These are phyloP conservation scores for Xylaria intraflava DNA, from an alignment of 495 filamentous ascomycete genomes.

Conservation along the genomic window DNA sequence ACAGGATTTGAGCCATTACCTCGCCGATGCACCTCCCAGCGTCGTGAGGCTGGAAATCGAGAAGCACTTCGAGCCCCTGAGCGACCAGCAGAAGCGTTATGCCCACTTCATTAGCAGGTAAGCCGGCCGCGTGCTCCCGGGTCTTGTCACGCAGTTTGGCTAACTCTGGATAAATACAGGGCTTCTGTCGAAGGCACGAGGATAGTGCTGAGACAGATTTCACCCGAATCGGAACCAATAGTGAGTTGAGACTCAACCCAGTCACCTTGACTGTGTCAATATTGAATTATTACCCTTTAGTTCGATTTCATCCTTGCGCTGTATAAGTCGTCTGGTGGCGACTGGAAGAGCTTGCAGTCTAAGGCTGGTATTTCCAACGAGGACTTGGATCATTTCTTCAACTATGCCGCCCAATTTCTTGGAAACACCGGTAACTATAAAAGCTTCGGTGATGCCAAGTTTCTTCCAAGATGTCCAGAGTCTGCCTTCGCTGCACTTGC, in stretches of 20 bases:
- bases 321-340: constrained; percentile 63
- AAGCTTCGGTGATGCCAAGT: constrained; percentile 90
- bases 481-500: constrained; percentile 67
- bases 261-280: not conserved
- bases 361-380: constrained; percentile 64
- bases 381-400: constrained; percentile 67
- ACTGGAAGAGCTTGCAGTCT: constrained; percentile 66
- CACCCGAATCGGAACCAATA: constrained; percentile 83
- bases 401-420: constrained; percentile 83
- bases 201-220: constrained; percentile 80
- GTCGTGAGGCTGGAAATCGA: constrained; percentile 81
- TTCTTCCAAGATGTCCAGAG: constrained; percentile 70
- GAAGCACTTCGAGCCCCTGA: constrained; percentile 80
- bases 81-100: constrained; percentile 74
- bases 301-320: constrained; percentile 85
- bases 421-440: constrained; percentile 95
- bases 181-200: constrained; percentile 80
- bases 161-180: constrained; percentile 35
- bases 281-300: constrained; percentile 12
- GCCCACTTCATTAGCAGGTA: constrained; percentile 88
- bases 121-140: constrained; percentile 16
- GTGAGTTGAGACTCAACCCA: constrained; percentile 12
- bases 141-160: not conserved
- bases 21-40: constrained; percentile 82
- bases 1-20: constrained; percentile 60